Conservation (phyloP, 2,329 filamentous ascomycete genomes). For the Trichoderma endophyticum region DNA sequence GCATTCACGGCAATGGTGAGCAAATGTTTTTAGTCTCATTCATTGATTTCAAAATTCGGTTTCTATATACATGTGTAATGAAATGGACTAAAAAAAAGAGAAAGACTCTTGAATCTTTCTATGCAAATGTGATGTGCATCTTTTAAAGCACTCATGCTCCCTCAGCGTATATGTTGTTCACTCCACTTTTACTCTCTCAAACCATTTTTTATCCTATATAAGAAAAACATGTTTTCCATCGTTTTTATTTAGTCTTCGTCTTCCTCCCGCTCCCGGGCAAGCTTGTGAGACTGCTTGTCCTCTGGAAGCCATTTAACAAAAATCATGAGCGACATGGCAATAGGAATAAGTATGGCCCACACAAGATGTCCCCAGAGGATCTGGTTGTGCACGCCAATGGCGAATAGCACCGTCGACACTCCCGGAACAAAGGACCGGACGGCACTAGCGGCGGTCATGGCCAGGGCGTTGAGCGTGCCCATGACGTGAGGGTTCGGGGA, state of each 20-base stretch:
- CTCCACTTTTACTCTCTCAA: neutral
- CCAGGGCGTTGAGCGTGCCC: conserved; percentile 65
- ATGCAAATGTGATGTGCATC: neutral
- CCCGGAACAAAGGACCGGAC: conserved; percentile 66
- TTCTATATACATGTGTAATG: neutral
- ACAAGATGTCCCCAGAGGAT: conserved; percentile 58
- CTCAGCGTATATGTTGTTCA: neutral
- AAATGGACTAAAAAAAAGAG: neutral
- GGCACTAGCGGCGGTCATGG: conserved; percentile 56
- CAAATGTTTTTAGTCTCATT: neutral
- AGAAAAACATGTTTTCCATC: neutral
- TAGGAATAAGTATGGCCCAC: conserved; percentile 34
- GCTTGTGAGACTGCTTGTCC: conserved; percentile 22
- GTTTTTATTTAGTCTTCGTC: neutral
- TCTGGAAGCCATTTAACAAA: conserved; percentile 29
- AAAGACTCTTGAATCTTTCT: neutral
- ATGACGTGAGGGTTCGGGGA: conserved; percentile 62
- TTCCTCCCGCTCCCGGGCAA: neutral
- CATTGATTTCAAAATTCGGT: neutral
- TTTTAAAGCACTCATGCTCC: neutral
- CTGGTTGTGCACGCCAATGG: conserved; percentile 60
- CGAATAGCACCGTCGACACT: conserved; percentile 64
- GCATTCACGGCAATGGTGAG: neutral
- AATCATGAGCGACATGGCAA: conserved; percentile 29
- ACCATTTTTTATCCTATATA: neutral